These are phyloP conservation scores for Cicer pinnatifidum DNA, from an alignment of 306 rosid genomes.

Conservation along the genomic window DNA sequence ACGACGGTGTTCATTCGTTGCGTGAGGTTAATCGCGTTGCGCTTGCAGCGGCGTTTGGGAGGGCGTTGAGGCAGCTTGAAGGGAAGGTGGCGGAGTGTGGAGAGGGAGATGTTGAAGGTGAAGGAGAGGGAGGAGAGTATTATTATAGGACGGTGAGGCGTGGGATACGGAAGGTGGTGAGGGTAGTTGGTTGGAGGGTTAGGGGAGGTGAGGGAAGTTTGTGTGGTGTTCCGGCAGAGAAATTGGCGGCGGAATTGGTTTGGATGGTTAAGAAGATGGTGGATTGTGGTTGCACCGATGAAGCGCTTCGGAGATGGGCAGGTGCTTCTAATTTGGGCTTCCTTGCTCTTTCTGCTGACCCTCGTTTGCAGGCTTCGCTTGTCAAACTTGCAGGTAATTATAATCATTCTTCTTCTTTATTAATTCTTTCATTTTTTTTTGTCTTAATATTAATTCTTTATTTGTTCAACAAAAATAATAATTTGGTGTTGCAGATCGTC, in stretches of 20 bases:
- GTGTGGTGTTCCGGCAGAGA: conserved; percentile 47
- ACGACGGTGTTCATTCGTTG: conserved; percentile 52
- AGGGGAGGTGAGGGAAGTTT: conserved; percentile 34
- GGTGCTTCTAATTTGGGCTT: conserved; percentile 59
- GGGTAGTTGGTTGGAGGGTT: conserved; percentile 24
- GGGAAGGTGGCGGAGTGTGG: conserved; percentile 38
- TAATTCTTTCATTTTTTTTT: background rate
- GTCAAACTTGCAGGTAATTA: conserved; percentile 65
- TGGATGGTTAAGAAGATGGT: conserved; percentile 78
- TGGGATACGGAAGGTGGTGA: conserved; percentile 43
- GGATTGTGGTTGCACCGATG: conserved; percentile 58
- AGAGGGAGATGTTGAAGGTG: conserved; percentile 3
- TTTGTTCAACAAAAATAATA: too few species aligned
- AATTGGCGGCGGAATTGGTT: conserved; percentile 33
- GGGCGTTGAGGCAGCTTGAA: conserved; percentile 60
- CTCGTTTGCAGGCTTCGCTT: conserved; percentile 66
- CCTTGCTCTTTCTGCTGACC: conserved; percentile 66
- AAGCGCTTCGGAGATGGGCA: conserved; percentile 62
- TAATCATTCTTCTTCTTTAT: background rate
- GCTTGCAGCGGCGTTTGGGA: conserved; percentile 58
- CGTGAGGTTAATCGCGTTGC: conserved; percentile 63
- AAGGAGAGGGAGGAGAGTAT: conserved; percentile 25
- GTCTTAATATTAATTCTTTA: too few species aligned
- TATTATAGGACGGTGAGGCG: conserved; percentile 30
- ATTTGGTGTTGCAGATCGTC: too few species aligned